These are phyloP conservation scores for Musa acuminata DNA, from an alignment of 176 grass and related monocot genomes.

Conservation along the genomic window DNA sequence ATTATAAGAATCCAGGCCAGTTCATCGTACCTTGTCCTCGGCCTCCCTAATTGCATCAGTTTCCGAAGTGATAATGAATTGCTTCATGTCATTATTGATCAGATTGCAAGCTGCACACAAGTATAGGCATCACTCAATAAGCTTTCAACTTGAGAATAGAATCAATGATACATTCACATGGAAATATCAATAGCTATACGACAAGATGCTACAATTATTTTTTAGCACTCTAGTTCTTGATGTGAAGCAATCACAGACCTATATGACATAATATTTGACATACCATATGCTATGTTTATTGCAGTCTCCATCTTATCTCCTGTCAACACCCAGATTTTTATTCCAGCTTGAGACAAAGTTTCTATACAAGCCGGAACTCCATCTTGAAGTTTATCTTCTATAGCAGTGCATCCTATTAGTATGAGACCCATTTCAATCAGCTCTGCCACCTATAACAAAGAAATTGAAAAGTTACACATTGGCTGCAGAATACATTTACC, in stretches of 20 bases:
- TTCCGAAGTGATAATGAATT: slow-evolving; percentile 90
- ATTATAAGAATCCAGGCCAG: not conserved
- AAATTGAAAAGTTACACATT: slow-evolving; percentile 19
- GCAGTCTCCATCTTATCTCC: slow-evolving; percentile 99
- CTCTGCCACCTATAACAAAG: slow-evolving; percentile 72
- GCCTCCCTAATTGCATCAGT: slow-evolving; percentile 74
- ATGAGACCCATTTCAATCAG: slow-evolving; percentile 88
- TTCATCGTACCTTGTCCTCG: slow-evolving; percentile 76
- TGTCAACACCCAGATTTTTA: slow-evolving; percentile 99
- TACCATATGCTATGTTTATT: slow-evolving; percentile 99
- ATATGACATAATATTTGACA: slow-evolving; percentile 10
- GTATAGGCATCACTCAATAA: slow-evolving; percentile 15
- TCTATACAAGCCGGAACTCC: slow-evolving; percentile 93
- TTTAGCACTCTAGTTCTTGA: not conserved
- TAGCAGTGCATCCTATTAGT: slow-evolving; percentile 90
- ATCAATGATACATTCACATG: not conserved
- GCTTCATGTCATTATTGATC: slow-evolving; percentile 90
- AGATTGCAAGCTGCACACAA: slow-evolving; percentile 75
- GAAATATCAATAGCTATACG: slow-evolving; percentile 9
- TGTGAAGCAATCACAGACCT: not conserved
- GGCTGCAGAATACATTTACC: not conserved
- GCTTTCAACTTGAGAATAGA: not conserved
- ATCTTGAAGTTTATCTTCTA: slow-evolving; percentile 99
- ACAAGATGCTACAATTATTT: not conserved
- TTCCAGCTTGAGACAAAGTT: slow-evolving; percentile 92